Percentiles rank a stretch among this genome's conserved stretches.
phyloP scores from a whole-genome alignment of 1,284 basidiomycete species.

The Ustilago lituana region DNA sequence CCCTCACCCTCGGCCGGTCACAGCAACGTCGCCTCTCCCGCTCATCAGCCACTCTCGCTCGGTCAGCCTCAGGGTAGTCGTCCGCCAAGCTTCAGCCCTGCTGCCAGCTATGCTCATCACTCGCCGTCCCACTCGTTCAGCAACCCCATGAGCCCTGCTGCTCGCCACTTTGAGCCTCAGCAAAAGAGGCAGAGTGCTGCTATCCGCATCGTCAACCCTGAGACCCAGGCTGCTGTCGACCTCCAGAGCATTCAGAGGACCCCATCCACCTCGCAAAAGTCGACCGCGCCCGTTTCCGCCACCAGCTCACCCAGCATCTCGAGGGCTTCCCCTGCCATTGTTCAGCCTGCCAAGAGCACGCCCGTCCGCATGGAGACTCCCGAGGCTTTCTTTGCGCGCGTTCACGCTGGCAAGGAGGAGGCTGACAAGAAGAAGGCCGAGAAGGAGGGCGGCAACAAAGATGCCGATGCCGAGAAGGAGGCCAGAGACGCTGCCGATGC shows the following conservation, averaged over 20 bases:
- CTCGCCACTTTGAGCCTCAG: conserved; percentile 64
- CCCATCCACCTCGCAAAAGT: conserved; percentile 26
- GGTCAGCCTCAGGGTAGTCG: conserved; percentile 38
- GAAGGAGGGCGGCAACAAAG: conserved; percentile 36
- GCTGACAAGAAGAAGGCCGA: conserved; percentile 55
- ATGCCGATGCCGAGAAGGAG: conserved; percentile 35
- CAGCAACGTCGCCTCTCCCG: conserved; percentile 50
- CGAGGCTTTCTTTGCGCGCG: conserved; percentile 57
- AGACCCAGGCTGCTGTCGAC: conserved; percentile 64
- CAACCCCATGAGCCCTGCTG: conserved; percentile 65
- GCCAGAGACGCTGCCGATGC: conserved; percentile 37
- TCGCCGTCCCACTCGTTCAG: conserved; percentile 59
- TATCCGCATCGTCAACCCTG: conserved; percentile 66
- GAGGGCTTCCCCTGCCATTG: conserved; percentile 28
- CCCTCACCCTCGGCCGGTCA: conserved; percentile 48
- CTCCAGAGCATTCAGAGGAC: conserved; percentile 52
- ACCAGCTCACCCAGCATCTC: conserved; percentile 36
- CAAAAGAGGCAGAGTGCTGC: conserved; percentile 63
- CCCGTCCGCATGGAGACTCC: conserved; percentile 59
- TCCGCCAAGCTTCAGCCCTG: conserved; percentile 44
- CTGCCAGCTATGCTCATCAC: conserved; percentile 44
- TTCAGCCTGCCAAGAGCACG: conserved; percentile 49
- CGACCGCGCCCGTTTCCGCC: conserved; percentile 29
- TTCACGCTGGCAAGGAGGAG: conserved; percentile 52
- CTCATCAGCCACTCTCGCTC: conserved; percentile 47